A percentile compares a stretch with the other conserved stretches of the same genome.
Conservation (phyloP, 768 basidiomycete species). For the Chalciporus pseudorubinellus region DNA sequence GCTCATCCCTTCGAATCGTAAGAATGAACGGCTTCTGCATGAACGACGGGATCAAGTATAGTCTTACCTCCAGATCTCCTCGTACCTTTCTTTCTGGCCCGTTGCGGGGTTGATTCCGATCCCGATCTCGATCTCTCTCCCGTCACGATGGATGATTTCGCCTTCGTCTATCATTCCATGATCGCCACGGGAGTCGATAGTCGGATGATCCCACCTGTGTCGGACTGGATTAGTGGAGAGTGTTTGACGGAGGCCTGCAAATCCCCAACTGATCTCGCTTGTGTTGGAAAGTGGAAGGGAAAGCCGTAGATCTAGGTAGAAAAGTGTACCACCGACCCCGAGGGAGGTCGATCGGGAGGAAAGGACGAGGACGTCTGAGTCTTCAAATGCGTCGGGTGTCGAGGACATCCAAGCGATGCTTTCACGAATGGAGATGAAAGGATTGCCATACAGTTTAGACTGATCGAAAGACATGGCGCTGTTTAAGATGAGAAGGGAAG, state of each 20-base stretch:
- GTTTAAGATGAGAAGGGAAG: background rate
- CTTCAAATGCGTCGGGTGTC: conserved; percentile 18
- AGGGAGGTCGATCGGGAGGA: conserved; percentile 25
- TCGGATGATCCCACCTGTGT: conserved; percentile 17
- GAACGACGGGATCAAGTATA: background rate
- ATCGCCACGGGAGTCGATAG: conserved; percentile 22
- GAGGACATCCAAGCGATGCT: conserved; percentile 24
- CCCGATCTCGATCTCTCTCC: conserved; percentile 24
- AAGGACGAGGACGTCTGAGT: conserved; percentile 28
- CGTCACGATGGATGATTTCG: conserved; percentile 16
- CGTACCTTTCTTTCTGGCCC: conserved; percentile 15
- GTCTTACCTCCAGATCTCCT: conserved; percentile 24
- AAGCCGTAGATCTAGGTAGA: conserved; percentile 28
- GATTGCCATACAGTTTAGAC: conserved; percentile 11
- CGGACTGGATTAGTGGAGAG: conserved; percentile 18
- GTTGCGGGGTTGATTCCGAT: conserved; percentile 23
- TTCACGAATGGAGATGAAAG: conserved; percentile 20
- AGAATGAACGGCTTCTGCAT: background rate
- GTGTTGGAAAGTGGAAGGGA: conserved; percentile 17
- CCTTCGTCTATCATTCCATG: conserved; percentile 18
- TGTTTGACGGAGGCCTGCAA: conserved; percentile 22
- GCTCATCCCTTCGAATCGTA: conserved; percentile 18
- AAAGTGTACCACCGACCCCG: conserved; percentile 14
- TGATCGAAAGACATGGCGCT: background rate
- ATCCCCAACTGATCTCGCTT: conserved; percentile 24